These are phyloP conservation scores for Fusarium vanettenii DNA, from an alignment of 2,329 filamentous ascomycete species.

Conservation along the genomic window DNA sequence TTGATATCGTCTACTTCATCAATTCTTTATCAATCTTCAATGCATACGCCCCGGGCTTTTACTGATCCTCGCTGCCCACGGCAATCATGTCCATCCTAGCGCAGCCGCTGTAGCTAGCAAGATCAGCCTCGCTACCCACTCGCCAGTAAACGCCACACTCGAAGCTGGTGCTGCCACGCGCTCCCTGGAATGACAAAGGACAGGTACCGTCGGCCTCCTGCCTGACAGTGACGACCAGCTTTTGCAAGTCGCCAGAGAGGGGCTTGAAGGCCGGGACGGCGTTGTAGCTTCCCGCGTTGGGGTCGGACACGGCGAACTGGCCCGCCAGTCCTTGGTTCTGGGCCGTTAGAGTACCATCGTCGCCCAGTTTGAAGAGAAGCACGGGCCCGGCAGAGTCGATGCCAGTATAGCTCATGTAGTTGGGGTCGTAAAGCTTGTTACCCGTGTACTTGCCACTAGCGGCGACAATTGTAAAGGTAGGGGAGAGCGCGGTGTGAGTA, in stretches of 20 bases:
- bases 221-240: neutral
- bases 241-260: neutral
- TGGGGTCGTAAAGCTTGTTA: neutral
- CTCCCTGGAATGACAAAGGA: neutral
- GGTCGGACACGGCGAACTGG: neutral
- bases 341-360: neutral
- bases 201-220: neutral
- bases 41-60: neutral
- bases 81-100: neutral
- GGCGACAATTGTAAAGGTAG: neutral
- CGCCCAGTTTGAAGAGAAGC: neutral
- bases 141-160: neutral
- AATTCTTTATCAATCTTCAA: neutral
- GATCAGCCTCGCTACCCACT: neutral
- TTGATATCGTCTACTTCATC: neutral
- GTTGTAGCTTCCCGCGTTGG: neutral
- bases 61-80: neutral
- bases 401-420: neutral
- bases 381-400: neutral
- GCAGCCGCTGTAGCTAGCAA: neutral
- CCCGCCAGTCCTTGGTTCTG: neutral
- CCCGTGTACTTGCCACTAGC: neutral
- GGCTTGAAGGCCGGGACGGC: neutral
- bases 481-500: neutral
- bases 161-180: neutral